phyloP scores from a whole-genome alignment of 495 filamentous ascomycete genomes.

The Hyaloscypha hepaticicola region DNA sequence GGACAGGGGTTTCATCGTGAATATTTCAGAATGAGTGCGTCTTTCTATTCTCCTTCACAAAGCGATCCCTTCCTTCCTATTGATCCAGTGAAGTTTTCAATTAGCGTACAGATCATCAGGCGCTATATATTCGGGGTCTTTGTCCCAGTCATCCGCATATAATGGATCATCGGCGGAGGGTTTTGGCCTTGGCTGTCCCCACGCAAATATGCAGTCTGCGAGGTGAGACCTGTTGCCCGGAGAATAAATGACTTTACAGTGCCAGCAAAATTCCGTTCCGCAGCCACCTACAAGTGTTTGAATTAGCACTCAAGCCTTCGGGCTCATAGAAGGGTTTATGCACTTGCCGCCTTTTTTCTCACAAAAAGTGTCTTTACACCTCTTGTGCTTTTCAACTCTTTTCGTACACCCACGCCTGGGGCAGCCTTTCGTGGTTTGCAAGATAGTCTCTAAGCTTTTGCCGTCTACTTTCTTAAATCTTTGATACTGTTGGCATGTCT shows the following conservation, averaged over 20 bases:
- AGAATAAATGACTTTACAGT: slow-evolving; percentile 2
- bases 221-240: background rate
- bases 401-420: background rate
- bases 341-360: background rate
- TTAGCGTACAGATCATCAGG: background rate
- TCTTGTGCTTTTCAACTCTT: background rate
- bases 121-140: background rate
- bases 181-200: background rate
- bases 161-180: background rate
- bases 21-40: no score
- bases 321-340: background rate
- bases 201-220: background rate
- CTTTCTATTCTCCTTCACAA: no score
- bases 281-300: background rate
- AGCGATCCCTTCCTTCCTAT: no score
- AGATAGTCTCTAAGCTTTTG: background rate
- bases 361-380: background rate
- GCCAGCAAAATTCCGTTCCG: background rate
- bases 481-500: background rate
- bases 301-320: background rate
- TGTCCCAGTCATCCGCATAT: slow-evolving; percentile 1
- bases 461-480: background rate
- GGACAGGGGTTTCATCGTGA: no score
- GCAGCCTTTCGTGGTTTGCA: background rate
- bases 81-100: no score